Evolutionary conservation across 352 stramenopile genomes (phyloP), one percentile per base, ranked within the genome.

Genomic region (Globisporangium cystogenes): DNA sequence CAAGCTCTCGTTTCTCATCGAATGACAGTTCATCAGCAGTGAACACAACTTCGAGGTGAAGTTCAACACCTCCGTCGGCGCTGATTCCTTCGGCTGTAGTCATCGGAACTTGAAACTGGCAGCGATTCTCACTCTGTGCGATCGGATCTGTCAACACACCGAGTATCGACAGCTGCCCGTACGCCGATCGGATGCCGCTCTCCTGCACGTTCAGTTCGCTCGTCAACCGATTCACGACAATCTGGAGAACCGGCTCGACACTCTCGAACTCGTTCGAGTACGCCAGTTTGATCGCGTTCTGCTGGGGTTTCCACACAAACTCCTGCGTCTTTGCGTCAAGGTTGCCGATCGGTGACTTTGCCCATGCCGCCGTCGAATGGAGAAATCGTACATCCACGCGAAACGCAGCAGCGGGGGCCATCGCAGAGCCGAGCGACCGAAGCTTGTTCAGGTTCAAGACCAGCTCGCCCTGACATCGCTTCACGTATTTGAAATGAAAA

Each of bases 231-330:
- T 68, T 53, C 1, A 72, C 59, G 18, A 75, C 57, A 20, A 80
- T 11, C 31, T 70, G 67, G 5, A 76, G 12, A 7, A 62, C 48
- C 23, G 67, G 63, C 29, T 72, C 67, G 0, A 18, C 36, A 2
- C n/a, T 40, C 21, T 72, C 65, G 12, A 53, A 41, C 16, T 57
- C 51, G 27, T 74, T 80, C 7, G 60, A 64, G 50, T 70, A 76
- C 1, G 37, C n/a, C 4, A 76, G 27, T 7, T 54, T 24, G 14
- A 72, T 44, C 3, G 55, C 7, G 10, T 53, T 62, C n/a, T 55
- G 44, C 2, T 23, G 26, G 0, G 11, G 33, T 24, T 35, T 36
- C 65, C 65, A 72, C 4, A 24, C 31, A 8, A 72, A 59, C 21
- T 42, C 36, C 0, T 44, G 36, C 0, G 53, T 44, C 15, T 53